Evolutionary conservation across 78 protist genomes (phyloP).

Genomic region (Dictyostelium capitatum): DNA sequence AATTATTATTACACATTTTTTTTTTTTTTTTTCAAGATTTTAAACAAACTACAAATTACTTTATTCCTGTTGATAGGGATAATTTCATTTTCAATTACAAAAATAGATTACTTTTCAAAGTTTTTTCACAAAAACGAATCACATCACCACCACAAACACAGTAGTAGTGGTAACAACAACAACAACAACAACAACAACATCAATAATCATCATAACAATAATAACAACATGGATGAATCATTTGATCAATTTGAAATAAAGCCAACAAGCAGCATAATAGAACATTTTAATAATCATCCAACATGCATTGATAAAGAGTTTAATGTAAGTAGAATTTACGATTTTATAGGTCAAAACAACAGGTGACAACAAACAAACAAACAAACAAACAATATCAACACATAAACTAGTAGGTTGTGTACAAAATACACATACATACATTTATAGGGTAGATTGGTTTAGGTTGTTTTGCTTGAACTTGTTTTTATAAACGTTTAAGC

Average conservation of each 20-base stretch:
- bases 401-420: no score
- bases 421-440: no score
- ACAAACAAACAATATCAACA: no score
- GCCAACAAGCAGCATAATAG: conserved; percentile 50
- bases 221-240: conserved; percentile 62
- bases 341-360: no score
- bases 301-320: conserved; percentile 75
- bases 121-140: neutral
- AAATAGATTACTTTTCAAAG: conserved; percentile 16
- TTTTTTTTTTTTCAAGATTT: neutral
- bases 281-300: conserved; percentile 71
- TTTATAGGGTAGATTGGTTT: no score
- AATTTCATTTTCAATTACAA: conserved; percentile 7
- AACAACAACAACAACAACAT: neutral
- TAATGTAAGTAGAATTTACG: conserved; percentile 31
- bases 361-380: no score
- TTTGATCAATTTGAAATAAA: conserved; percentile 53
- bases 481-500: no score
- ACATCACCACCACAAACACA: neutral
- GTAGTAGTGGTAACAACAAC: neutral
- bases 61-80: neutral
- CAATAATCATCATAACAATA: neutral
- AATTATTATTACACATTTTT: neutral
- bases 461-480: no score
- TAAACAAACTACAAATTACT: neutral